Evolutionary conservation across 495 filamentous ascomycete species (phyloP).

Genomic region (Astrothelium macrocarpum): DNA sequence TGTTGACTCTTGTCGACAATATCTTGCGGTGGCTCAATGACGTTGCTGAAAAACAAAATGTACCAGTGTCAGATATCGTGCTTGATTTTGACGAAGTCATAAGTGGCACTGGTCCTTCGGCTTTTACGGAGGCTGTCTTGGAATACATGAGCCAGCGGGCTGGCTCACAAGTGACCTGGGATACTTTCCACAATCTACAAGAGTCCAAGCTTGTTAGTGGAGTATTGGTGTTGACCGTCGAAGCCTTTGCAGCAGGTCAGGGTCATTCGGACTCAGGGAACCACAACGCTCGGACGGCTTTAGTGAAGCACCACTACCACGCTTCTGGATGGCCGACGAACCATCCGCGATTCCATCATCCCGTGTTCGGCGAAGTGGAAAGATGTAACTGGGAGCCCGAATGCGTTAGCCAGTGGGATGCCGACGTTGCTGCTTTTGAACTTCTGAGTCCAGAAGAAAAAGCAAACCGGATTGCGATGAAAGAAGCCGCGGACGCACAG

Average conservation of each 20-base stretch:
- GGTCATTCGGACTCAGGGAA: slow-evolving; percentile 56
- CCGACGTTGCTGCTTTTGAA: slow-evolving; percentile 40
- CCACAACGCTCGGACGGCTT: slow-evolving; percentile 45
- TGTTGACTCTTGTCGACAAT: slow-evolving; percentile 51
- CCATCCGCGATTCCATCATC: slow-evolving; percentile 51
- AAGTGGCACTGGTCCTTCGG: slow-evolving; percentile 55
- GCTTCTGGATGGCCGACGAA: slow-evolving; percentile 50
- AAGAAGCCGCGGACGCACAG: slow-evolving; percentile 24
- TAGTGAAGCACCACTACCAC: slow-evolving; percentile 58
- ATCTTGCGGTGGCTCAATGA: slow-evolving; percentile 51
- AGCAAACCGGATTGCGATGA: slow-evolving; percentile 38
- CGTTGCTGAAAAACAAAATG: slow-evolving; percentile 43
- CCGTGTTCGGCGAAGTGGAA: slow-evolving; percentile 53
- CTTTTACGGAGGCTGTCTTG: slow-evolving; percentile 52
- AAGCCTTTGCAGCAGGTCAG: slow-evolving; percentile 55
- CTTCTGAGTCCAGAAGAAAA: slow-evolving; percentile 40
- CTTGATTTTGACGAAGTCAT: slow-evolving; percentile 61
- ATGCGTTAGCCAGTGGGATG: slow-evolving; percentile 50
- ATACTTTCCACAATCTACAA: slow-evolving; percentile 47
- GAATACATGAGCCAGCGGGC: slow-evolving; percentile 42
- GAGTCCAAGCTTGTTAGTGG: slow-evolving; percentile 48
- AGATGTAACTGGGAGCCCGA: slow-evolving; percentile 53
- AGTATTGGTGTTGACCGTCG: slow-evolving; percentile 51
- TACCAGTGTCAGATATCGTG: slow-evolving; percentile 43
- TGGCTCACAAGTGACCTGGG: slow-evolving; percentile 40